These are phyloP conservation scores for Echium plantagineum DNA, from an alignment of 257 asterid genomes.

Conservation along the genomic window DNA sequence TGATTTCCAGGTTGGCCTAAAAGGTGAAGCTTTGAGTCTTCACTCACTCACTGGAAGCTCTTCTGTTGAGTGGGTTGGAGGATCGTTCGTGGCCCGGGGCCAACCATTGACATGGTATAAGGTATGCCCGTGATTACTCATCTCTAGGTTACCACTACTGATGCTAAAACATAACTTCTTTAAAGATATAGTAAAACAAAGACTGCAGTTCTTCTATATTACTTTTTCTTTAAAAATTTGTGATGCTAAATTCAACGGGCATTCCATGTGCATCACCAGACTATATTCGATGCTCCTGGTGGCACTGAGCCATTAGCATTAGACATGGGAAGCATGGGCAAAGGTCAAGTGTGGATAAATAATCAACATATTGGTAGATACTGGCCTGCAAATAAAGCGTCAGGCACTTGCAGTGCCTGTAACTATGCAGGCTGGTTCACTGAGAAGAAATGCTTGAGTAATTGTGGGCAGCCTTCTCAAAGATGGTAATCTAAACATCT, in stretches of 20 bases:
- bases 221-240: neutral
- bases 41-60: conserved; percentile 86
- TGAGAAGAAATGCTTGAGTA: conserved; percentile 65
- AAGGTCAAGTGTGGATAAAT: conserved; percentile 95
- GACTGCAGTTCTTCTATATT: no score
- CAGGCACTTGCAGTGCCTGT: conserved; percentile 54
- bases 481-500: conserved; percentile 48
- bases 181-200: no score
- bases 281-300: conserved; percentile 63
- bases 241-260: neutral
- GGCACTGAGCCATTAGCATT: conserved; percentile 86
- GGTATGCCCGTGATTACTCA: conserved; percentile 25
- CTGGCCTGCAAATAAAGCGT: conserved; percentile 78
- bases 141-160: neutral
- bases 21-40: conserved; percentile 80
- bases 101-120: conserved; percentile 93
- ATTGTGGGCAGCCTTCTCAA: conserved; percentile 83
- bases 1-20: conserved; percentile 60
- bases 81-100: conserved; percentile 42
- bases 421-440: conserved; percentile 63
- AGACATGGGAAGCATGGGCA: conserved; percentile 87
- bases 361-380: conserved; percentile 86
- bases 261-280: conserved; percentile 28
- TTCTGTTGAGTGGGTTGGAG: conserved; percentile 80
- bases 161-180: no score